phyloP scores from a whole-genome alignment of 208 protist genomes.

The Acanthamoeba culbertsoni region DNA sequence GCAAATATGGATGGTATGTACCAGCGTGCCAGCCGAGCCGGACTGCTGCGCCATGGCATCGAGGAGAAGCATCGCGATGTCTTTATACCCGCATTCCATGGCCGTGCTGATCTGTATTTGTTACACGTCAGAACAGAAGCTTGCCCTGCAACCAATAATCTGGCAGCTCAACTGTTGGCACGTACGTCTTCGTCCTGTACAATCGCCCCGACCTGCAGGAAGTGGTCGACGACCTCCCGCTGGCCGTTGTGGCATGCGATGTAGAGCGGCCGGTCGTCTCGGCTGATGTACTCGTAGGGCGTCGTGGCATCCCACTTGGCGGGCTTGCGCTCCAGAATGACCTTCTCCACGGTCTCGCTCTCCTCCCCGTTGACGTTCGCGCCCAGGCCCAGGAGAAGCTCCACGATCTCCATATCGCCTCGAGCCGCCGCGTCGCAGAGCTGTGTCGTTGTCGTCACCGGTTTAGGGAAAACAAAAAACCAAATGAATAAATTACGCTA shows the following conservation, averaged over 20 bases:
- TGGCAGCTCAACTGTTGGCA: too few relatives aligned
- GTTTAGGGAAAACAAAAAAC: too few relatives aligned
- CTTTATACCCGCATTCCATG: not conserved
- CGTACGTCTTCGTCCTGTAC: slow-evolving; percentile 50
- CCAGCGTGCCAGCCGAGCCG: not conserved
- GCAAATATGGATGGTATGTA: too few relatives aligned
- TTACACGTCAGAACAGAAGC: not conserved
- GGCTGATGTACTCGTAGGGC: slow-evolving; percentile 49
- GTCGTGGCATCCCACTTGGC: slow-evolving; percentile 31
- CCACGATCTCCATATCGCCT: not conserved
- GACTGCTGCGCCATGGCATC: slow-evolving; percentile 9
- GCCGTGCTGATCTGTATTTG: slow-evolving; percentile 4
- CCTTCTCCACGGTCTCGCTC: slow-evolving; percentile 51
- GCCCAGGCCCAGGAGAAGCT: slow-evolving; percentile 10
- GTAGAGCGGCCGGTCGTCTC: slow-evolving; percentile 41
- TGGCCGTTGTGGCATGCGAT: slow-evolving; percentile 27
- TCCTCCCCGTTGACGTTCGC: slow-evolving; percentile 51
- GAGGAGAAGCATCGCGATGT: slow-evolving; percentile 10
- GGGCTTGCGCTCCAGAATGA: slow-evolving; percentile 42
- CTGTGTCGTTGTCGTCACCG: not conserved
- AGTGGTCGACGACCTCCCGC: not conserved
- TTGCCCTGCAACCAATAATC: not conserved
- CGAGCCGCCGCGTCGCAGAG: not conserved
- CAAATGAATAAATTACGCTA: not conserved
- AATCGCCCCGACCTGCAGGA: slow-evolving; percentile 38